Base-by-base conservation (phyloP, 208 protist genomes). In the Leishmania turanica region DNA sequence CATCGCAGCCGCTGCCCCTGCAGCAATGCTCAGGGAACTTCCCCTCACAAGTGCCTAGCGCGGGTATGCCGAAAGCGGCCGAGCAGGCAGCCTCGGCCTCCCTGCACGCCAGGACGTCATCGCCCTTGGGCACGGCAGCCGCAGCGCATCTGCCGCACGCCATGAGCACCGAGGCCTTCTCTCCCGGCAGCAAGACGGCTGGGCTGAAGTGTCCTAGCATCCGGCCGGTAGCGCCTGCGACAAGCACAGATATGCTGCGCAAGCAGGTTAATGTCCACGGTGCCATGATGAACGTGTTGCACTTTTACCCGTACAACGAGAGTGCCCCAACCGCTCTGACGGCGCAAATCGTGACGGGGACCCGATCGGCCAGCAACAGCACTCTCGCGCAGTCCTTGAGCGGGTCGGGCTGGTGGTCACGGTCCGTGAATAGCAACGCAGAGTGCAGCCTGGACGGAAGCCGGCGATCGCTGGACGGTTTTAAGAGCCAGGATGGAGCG, bases 181-280 rank as follows among this genome's bases (percentile, higher is more conserved):
- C 74, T 24, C 31, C 17, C 1, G 74, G 8, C 40, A 64, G 56
- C 56, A 64, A 68, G 74, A 2, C 37, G 19, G 60, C 11, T 51
- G 51, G 47, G 9, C 31, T 11, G 60, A 47, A 1, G 37, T 37
- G 53, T 6, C 49, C 54, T n/a, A 34, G 42, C n/a, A 56, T 68
- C 19, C 64, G 19, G 45, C 42, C 24, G 45, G 76, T 27, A 21
- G 80, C 77, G 24, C 58, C 79, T 9, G 66, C 83, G 27, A 58
- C 65, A 34, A 90, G 79, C 74, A 53, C 66, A 19, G 76, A 85
- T 31, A 47, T 86, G 5, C 65, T 76, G 51, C 82, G 85, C 19
- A 89, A 87, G 74, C 82, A 77, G 49, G 80, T 85, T 31, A 91
- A 91, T 77, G 88, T 91, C 51, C 88, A 91, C 65, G 85, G 85